These are phyloP conservation scores for Hypoxylon sp. DNA, from an alignment of 2,329 filamentous ascomycete species.

Conservation along the genomic window DNA sequence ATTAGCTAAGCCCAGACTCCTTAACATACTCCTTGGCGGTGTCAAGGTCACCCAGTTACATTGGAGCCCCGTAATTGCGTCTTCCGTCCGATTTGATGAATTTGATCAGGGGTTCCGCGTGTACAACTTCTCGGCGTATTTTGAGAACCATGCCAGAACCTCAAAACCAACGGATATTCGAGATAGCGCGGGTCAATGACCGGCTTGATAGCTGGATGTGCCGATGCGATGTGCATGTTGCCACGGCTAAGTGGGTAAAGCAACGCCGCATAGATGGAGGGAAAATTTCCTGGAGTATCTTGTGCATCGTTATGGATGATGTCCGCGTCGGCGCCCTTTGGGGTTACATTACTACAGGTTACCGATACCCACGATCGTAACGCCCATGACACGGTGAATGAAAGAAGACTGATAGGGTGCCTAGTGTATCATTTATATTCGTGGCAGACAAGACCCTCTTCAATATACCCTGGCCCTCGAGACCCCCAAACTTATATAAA, in stretches of 20 bases:
- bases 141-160: slow-evolving; percentile 52
- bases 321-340: slow-evolving; percentile 2
- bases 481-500: slow-evolving; percentile 1
- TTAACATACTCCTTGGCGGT: slow-evolving; percentile 39
- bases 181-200: slow-evolving; percentile 58
- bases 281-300: slow-evolving; percentile 40
- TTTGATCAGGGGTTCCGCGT: slow-evolving; percentile 47
- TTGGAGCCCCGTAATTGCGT: slow-evolving; percentile 38
- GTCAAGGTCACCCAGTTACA: slow-evolving; percentile 37
- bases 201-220: slow-evolving; percentile 51
- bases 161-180: slow-evolving; percentile 56
- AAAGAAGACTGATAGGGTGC: slow-evolving; percentile 7
- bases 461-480: not conserved
- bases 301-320: slow-evolving; percentile 4
- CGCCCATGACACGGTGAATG: slow-evolving; percentile 2
- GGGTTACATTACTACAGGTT: slow-evolving; percentile 16
- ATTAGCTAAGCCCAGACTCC: slow-evolving; percentile 15
- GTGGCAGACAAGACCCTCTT: not conserved
- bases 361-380: slow-evolving; percentile 1
- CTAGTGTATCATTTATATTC: not conserved
- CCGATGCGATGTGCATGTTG: slow-evolving; percentile 54
- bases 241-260: slow-evolving; percentile 57
- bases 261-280: slow-evolving; percentile 49
- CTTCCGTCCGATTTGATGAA: slow-evolving; percentile 50
- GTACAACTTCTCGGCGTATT: slow-evolving; percentile 50